Conservation (phyloP, 2,329 filamentous ascomycete genomes). For the Thielaviopsis populi region DNA sequence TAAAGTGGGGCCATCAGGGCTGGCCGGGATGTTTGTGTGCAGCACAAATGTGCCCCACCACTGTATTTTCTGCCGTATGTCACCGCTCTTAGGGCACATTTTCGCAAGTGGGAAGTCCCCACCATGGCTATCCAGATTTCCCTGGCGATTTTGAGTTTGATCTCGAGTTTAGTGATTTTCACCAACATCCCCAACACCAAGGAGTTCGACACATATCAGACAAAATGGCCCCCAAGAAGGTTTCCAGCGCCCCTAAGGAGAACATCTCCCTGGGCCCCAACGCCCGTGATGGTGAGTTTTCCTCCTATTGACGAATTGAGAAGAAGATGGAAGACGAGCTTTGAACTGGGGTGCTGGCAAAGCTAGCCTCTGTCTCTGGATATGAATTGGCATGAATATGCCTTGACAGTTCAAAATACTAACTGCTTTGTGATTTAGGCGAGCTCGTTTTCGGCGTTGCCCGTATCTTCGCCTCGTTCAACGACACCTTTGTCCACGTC, state of each 20-base stretch:
- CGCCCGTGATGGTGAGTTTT: conserved; percentile 71
- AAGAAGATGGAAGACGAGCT: neutral
- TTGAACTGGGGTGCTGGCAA: neutral
- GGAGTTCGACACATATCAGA: conserved; percentile 22
- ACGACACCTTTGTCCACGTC: conserved; percentile 93
- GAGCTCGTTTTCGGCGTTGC: conserved; percentile 97
- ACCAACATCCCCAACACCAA: conserved; percentile 18
- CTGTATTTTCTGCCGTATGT: conserved; percentile 24
- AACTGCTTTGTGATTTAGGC: conserved; percentile 36
- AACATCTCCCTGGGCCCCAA: conserved; percentile 97
- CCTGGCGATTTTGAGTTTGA: conserved; percentile 10
- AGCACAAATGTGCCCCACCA: conserved; percentile 14
- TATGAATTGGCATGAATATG: neutral
- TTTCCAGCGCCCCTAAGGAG: conserved; percentile 70
- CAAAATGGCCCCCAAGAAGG: conserved; percentile 92
- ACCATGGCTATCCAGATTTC: conserved; percentile 11
- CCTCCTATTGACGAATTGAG: neutral
- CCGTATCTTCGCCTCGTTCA: conserved; percentile 93
- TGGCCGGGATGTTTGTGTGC: conserved; percentile 12
- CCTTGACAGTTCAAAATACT: conserved; percentile 13
- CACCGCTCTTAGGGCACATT: conserved; percentile 23
- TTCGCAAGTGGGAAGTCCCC: conserved; percentile 9
- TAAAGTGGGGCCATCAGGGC: conserved; percentile 16
- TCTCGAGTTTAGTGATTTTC: conserved; percentile 13
- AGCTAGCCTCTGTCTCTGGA: too few relatives aligned